Conservation (phyloP, 257 asterid species). For the Anisodus tanguticus region DNA sequence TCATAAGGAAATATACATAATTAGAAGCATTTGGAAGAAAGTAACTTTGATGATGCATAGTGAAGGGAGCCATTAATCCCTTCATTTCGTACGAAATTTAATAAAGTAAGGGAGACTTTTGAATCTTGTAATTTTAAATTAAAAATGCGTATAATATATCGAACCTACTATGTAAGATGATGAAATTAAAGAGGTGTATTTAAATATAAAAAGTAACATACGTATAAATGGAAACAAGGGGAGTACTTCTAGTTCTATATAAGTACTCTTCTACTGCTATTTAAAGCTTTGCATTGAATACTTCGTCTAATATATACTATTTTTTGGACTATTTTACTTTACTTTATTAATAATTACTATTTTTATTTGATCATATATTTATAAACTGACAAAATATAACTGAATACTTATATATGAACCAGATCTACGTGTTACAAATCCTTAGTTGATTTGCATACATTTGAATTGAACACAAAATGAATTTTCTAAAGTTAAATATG, state of each 20-base stretch:
- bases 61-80: neutral
- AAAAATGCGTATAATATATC: too few species aligned
- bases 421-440: neutral
- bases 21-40: neutral
- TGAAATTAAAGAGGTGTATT: too few species aligned
- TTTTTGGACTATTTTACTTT: too few species aligned
- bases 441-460: neutral
- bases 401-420: neutral
- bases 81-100: neutral
- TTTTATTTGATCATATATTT: neutral
- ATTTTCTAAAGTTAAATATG: neutral
- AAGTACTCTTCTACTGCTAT: too few species aligned
- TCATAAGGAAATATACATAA: neutral
- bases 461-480: neutral
- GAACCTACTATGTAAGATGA: too few species aligned
- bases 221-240: too few species aligned
- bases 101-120: neutral
- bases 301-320: neutral
- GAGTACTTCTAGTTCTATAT: too few species aligned
- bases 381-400: neutral
- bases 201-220: too few species aligned
- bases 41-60: neutral
- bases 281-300: neutral
- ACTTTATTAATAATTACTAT: neutral
- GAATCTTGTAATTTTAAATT: too few species aligned